phyloP scores from a whole-genome alignment of 495 filamentous ascomycete species.

The Corynascus novoguineensis region DNA sequence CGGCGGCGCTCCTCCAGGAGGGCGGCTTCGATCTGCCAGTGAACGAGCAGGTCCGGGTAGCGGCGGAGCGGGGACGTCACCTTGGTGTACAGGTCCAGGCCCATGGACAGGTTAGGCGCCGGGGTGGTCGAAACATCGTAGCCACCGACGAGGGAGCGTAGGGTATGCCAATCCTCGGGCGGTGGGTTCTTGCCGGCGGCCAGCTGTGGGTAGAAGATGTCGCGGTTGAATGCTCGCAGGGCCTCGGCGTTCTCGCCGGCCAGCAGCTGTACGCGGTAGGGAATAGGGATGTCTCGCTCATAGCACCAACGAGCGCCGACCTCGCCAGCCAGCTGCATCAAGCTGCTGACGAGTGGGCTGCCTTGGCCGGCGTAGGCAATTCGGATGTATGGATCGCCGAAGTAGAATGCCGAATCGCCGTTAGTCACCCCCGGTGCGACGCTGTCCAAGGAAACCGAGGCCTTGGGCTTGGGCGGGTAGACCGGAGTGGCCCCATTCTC shows the following conservation, averaged over 20 bases:
- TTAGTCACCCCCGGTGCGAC: slow-evolving; percentile 10
- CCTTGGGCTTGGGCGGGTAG: slow-evolving; percentile 31
- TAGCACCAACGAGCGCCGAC: slow-evolving; percentile 68
- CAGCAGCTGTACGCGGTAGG: slow-evolving; percentile 65
- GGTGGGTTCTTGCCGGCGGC: slow-evolving; percentile 52
- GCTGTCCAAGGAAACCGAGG: slow-evolving; percentile 30
- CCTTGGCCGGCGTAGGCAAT: slow-evolving; percentile 27
- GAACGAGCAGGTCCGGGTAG: slow-evolving; percentile 73
- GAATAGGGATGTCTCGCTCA: slow-evolving; percentile 67
- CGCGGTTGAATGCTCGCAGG: slow-evolving; percentile 43
- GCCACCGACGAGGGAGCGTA: slow-evolving; percentile 53
- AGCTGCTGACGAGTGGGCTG: slow-evolving; percentile 35
- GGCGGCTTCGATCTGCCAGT: slow-evolving; percentile 88
- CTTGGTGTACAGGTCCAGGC: slow-evolving; percentile 66
- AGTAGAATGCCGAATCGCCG: slow-evolving; percentile 21
- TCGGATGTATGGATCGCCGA: slow-evolving; percentile 39
- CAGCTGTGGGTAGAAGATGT: slow-evolving; percentile 47
- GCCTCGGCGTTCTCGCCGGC: slow-evolving; percentile 44
- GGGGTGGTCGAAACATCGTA: slow-evolving; percentile 46
- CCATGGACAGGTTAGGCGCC: slow-evolving; percentile 54
- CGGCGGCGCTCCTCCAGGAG: slow-evolving; percentile 61
- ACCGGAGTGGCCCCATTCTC: slow-evolving; percentile 36
- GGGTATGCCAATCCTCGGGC: slow-evolving; percentile 55
- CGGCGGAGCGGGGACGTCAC: slow-evolving; percentile 82
- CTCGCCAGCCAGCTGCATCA: slow-evolving; percentile 77